phyloP scores from a whole-genome alignment of 108 stramenopile genomes.

The Nitzschia sp. region DNA sequence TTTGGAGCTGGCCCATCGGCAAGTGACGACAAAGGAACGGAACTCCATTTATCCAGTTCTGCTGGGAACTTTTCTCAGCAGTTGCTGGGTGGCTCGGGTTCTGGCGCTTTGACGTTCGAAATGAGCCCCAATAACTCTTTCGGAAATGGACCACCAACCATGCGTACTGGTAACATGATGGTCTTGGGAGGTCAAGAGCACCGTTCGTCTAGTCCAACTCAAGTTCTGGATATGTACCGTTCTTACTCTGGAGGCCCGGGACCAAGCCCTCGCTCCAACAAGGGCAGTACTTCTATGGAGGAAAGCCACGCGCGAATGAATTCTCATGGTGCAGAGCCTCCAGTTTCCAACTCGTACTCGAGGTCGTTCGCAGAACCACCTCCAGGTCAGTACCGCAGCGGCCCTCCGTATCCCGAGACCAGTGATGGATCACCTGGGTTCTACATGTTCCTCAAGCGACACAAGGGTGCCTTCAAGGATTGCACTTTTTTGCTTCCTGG shows the following conservation, averaged over 20 bases:
- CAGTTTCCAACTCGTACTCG: slow-evolving; percentile 17
- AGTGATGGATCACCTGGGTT: slow-evolving; percentile 40
- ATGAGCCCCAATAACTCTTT: slow-evolving; percentile 62
- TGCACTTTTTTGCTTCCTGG: slow-evolving; percentile 74
- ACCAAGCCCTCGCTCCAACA: slow-evolving; percentile 16
- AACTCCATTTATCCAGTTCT: slow-evolving; percentile 28
- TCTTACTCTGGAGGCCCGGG: slow-evolving; percentile 32
- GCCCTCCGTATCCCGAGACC: slow-evolving; percentile 6
- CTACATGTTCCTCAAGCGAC: slow-evolving; percentile 41
- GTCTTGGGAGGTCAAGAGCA: slow-evolving; percentile 35
- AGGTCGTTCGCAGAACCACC: slow-evolving; percentile 7
- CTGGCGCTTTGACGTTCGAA: slow-evolving; percentile 42
- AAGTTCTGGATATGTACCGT: slow-evolving; percentile 48
- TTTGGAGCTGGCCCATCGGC: slow-evolving; percentile 47
- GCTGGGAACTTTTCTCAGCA: slow-evolving; percentile 33
- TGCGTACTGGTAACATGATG: slow-evolving; percentile 35
- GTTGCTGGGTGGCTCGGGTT: slow-evolving; percentile 32
- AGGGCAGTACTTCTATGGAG: slow-evolving; percentile 27
- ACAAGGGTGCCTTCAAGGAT: slow-evolving; percentile 58
- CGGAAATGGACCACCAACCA: slow-evolving; percentile 36
- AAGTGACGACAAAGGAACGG: slow-evolving; percentile 36
- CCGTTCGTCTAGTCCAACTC: slow-evolving; percentile 43
- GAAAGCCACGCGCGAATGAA: slow-evolving; percentile 38
- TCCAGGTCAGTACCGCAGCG: background rate
- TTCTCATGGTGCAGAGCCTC: background rate